Percentiles rank a stretch among this genome's conserved stretches.
phyloP scores from a whole-genome alignment of 306 rosid species.

The Pterocarpus santalinus region DNA sequence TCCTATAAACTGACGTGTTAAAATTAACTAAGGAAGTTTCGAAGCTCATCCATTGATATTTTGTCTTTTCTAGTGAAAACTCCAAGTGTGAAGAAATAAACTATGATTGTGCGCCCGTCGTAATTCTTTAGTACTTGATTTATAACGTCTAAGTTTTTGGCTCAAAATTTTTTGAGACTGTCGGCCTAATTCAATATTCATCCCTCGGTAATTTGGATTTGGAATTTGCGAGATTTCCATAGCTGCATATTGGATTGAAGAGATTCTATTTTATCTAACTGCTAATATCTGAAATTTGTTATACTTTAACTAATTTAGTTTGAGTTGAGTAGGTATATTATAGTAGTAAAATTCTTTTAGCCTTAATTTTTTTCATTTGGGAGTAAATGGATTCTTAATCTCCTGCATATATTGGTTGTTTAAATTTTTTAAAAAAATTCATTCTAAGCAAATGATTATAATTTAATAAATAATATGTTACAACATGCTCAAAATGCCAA shows the following conservation, averaged over 20 bases:
- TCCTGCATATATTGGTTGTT: too few relatives aligned
- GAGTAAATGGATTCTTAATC: too few relatives aligned
- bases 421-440: too few relatives aligned
- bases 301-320: too few relatives aligned
- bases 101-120: neutral
- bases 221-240: neutral
- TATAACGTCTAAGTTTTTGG: slow-evolving; percentile 14
- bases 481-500: too few relatives aligned
- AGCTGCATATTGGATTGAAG: neutral
- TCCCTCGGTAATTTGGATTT: neutral
- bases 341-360: too few relatives aligned
- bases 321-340: too few relatives aligned
- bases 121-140: neutral
- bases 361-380: too few relatives aligned
- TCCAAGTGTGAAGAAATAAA: neutral
- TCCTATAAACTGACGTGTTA: neutral
- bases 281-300: neutral
- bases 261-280: neutral
- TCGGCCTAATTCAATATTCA: neutral
- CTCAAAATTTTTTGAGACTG: neutral
- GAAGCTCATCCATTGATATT: neutral
- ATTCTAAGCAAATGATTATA: too few relatives aligned
- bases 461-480: too few relatives aligned
- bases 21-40: neutral
- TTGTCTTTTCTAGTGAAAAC: neutral